Evolutionary conservation across 2,329 filamentous ascomycete species (phyloP).

Genomic region (Fusarium dimerum): DNA sequence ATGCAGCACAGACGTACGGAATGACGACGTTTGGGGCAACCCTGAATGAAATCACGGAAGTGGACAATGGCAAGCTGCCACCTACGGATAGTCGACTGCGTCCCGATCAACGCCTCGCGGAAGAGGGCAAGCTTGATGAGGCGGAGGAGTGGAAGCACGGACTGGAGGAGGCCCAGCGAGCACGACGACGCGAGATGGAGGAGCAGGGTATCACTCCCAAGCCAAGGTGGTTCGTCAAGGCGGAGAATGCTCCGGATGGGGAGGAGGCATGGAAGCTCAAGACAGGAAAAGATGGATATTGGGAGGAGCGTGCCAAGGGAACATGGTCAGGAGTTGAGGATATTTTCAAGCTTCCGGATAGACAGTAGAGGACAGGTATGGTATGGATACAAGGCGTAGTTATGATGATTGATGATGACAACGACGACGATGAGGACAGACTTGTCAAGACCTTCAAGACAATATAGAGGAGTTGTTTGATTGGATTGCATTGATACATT

Average conservation of each 20-base stretch:
- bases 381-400: neutral
- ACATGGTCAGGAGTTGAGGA: slow-evolving; percentile 62
- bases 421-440: too few relatives aligned
- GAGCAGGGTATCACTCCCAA: slow-evolving; percentile 69
- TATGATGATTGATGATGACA: too few relatives aligned
- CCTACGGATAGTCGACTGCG: slow-evolving; percentile 81
- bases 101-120: slow-evolving; percentile 84
- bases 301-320: slow-evolving; percentile 77
- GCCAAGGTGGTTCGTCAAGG: slow-evolving; percentile 83
- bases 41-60: slow-evolving; percentile 82
- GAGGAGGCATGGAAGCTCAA: slow-evolving; percentile 77
- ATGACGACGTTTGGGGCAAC: slow-evolving; percentile 82
- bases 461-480: too few relatives aligned
- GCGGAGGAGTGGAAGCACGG: slow-evolving; percentile 82
- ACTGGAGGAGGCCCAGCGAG: slow-evolving; percentile 84
- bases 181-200: slow-evolving; percentile 73
- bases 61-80: slow-evolving; percentile 75
- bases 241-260: slow-evolving; percentile 57
- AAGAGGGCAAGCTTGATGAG: slow-evolving; percentile 77
- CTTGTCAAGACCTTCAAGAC: too few relatives aligned
- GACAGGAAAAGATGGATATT: slow-evolving; percentile 84
- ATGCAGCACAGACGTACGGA: slow-evolving; percentile 80
- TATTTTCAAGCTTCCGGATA: slow-evolving; percentile 42
- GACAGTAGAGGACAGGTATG: slow-evolving; percentile 18
- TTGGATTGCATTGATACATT: too few relatives aligned